These are phyloP conservation scores for Cercophora sp. DNA, from an alignment of 495 filamentous ascomycete genomes.

Conservation along the genomic window DNA sequence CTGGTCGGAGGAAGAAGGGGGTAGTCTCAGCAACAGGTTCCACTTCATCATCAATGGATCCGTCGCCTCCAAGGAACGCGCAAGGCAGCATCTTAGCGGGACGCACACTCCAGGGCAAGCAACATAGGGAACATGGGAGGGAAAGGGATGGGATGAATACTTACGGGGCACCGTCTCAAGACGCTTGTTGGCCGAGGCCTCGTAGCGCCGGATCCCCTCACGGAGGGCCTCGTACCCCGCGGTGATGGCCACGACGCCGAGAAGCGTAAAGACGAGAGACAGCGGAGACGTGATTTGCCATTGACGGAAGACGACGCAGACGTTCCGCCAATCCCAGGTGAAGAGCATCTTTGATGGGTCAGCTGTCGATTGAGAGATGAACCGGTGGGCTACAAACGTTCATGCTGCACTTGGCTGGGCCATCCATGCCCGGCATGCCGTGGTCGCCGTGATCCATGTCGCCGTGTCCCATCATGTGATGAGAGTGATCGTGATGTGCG, in stretches of 20 bases:
- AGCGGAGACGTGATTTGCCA: conserved; percentile 78
- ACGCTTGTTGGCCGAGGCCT: conserved; percentile 54
- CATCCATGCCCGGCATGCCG: conserved; percentile 39
- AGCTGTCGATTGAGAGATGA: background rate
- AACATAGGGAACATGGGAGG: background rate
- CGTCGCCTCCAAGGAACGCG: conserved; percentile 1
- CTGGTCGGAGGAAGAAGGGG: conserved; percentile 46
- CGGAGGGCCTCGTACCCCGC: conserved; percentile 90
- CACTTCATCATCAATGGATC: conserved; percentile 17
- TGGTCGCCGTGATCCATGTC: conserved; percentile 40
- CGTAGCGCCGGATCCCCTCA: conserved; percentile 70
- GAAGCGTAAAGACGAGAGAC: conserved; percentile 73
- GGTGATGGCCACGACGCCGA: conserved; percentile 74
- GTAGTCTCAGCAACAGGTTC: conserved; percentile 54
- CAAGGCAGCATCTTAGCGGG: conserved; percentile 4
- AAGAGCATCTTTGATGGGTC: conserved; percentile 74
- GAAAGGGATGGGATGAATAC: conserved; percentile 20
- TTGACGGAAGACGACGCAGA: conserved; percentile 90
- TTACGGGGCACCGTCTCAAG: conserved; percentile 53
- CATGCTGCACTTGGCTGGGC: conserved; percentile 65
- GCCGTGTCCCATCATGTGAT: conserved; percentile 24
- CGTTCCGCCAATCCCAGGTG: conserved; percentile 85
- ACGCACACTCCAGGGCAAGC: too few species aligned
- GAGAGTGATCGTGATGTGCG: too few species aligned
- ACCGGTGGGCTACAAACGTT: conserved; percentile 54